Conservation (phyloP, 768 basidiomycete species). For the Dentipellis sp. region DNA sequence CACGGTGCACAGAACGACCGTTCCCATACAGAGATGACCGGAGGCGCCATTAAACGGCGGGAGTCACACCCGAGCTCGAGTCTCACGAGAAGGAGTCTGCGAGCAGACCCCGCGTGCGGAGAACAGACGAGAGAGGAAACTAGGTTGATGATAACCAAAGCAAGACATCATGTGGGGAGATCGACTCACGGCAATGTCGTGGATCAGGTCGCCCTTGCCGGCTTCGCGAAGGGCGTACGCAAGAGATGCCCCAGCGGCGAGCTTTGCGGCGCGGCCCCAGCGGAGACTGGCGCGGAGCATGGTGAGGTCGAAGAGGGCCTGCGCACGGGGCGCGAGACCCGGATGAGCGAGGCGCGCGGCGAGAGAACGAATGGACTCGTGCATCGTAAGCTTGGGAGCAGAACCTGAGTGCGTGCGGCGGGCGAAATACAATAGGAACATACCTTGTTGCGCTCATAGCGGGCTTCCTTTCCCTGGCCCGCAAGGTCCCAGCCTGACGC, state of each 20-base stretch:
- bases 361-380: slow-evolving; percentile 51
- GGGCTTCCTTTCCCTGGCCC: slow-evolving; percentile 57
- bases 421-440: slow-evolving; percentile 19
- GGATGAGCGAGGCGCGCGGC: slow-evolving; percentile 48
- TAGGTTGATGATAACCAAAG: background rate
- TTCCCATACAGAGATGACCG: too few relatives aligned
- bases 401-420: background rate
- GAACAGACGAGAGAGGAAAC: background rate
- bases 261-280: slow-evolving; percentile 70
- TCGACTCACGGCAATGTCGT: slow-evolving; percentile 48
- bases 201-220: slow-evolving; percentile 56
- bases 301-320: slow-evolving; percentile 58
- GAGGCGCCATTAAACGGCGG: too few relatives aligned
- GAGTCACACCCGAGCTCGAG: too few relatives aligned
- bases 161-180: background rate
- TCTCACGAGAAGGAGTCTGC: too few relatives aligned
- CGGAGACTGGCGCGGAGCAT: slow-evolving; percentile 46
- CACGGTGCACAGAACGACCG: too few relatives aligned
- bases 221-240: slow-evolving; percentile 66
- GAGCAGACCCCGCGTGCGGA: background rate
- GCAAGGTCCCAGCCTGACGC: slow-evolving; percentile 51
- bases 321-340: slow-evolving; percentile 57
- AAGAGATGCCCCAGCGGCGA: slow-evolving; percentile 59
- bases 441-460: slow-evolving; percentile 57
- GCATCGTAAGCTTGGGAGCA: slow-evolving; percentile 45